Base-by-base conservation (phyloP, 2,329 filamentous ascomycete species). In the Alternaria alternata region DNA sequence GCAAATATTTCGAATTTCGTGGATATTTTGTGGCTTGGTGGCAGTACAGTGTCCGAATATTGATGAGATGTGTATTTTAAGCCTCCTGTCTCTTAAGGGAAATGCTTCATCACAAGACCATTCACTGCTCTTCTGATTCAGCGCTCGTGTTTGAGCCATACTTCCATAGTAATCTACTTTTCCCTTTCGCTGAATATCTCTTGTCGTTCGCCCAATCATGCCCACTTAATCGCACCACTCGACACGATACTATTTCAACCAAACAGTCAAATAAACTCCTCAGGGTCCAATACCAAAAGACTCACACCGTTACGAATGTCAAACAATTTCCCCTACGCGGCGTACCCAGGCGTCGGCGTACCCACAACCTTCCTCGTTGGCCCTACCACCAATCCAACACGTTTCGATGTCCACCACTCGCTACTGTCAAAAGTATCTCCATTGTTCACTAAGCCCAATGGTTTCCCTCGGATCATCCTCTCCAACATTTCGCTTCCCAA, bases 341-440 rank as follows among this genome's bases (percentile, higher is more conserved):
- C 46, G 20, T 49, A 49, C 16, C 32, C 16, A 49, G 46, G 28
- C 41, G 20, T 43, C 16, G 55, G 55, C 4, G 18, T 34, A 18
- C 55, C 55, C 14, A 28, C 44, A 20, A 43, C 39, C 30, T 59
- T 64, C 52, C 28, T 54, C n/a, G 26, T 64, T 51, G 59, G 59
- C 11, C 18, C 28, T 8, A 3, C 8, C 5, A n/a, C 41, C 39
- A n/a, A 43, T 3, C 14, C 43, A 22, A 53, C 30, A 11, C 48
- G 28, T 14, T 59, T 48, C 47, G 56, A 65, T 22, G 20, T 63
- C 30, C 59, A 63, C 30, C 53, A 46, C 22, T 34, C 11, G 6
- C 38, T 60, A 28, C 60, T 60, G 20, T 26, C 22, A 24, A 41
- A 24, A 14, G 20, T 20, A 14, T 63, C 59, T 0, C 54, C 60